Base-by-base conservation (phyloP, 768 basidiomycete genomes). In the Myochromella boudieri region DNA sequence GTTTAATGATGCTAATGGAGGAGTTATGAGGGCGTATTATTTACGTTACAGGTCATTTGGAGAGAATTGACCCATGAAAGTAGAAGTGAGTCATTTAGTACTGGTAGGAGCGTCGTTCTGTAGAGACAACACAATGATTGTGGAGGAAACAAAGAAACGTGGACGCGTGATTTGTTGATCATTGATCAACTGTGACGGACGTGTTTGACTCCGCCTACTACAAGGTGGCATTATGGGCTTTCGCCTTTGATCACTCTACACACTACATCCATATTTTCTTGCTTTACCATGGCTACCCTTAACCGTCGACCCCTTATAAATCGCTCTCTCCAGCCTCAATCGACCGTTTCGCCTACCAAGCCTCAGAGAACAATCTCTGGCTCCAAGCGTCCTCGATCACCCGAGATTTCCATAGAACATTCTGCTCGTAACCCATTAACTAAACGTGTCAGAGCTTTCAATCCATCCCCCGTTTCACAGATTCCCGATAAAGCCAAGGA, bases 331-430 rank as follows among this genome's bases (percentile, higher is more conserved):
- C 70, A 71, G 44, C 58, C 63, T 38, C 51, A 65, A 43, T 48
- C 62, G 43, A 57, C 60, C 52, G 56, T 65, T 51, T 61, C 71
- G 31, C 69, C 71, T 22, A 24, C 54, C 56, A 63, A 67, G 38
- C 64, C 61, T 45, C 61, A 59, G 37, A 57, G 61, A 42, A 59
- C 67, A 10, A 44, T 57, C n/a, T 60, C 70, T 37, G 53, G 59
- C 41, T 41, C 53, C 38, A 81, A 80, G 59, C 74, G 77, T 21
- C 64, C 76, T 37, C 74, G 69, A 45, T 80, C 81, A 14, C 80
- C 80, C 22, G 81, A 81, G 40, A 70, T 65, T 12, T 27, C 43
- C 26, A 63, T 51, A 29, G 77, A 78, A 12, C 43, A 59, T 28
- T 53, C 58, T 42, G 27, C 42, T 9, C 18, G 42, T 20, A 43